Percentiles rank a stretch among this genome's conserved stretches.
phyloP scores from a whole-genome alignment of 2,329 filamentous ascomycete genomes.

The Aspergillus caelatus region DNA sequence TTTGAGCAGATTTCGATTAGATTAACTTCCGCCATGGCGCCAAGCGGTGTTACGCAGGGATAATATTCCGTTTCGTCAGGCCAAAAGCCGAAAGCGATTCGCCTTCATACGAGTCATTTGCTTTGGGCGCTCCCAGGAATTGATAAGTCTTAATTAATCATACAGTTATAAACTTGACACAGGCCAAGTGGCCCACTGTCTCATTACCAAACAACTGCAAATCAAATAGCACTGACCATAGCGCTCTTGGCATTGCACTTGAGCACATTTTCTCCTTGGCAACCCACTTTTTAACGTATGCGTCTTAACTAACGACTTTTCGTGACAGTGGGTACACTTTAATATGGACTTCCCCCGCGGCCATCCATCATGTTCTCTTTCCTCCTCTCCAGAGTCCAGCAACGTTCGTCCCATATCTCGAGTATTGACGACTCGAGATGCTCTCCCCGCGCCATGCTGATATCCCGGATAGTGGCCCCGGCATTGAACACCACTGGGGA shows the following conservation, averaged over 20 bases:
- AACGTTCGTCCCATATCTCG: neutral
- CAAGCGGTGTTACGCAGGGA: neutral
- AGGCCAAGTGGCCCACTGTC: conserved; percentile 1
- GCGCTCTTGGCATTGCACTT: conserved; percentile 11
- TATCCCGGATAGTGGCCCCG: neutral
- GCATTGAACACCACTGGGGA: conserved; percentile 57
- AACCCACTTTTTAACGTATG: conserved; percentile 5
- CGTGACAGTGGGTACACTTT: neutral
- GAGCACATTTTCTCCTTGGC: conserved; percentile 17
- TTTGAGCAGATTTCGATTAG: conserved; percentile 10
- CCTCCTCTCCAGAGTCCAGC: neutral
- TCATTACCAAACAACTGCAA: neutral
- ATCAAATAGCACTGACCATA: neutral
- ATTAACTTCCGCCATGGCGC: neutral
- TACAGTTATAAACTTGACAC: neutral
- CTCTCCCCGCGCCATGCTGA: conserved; percentile 12
- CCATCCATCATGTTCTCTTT: neutral
- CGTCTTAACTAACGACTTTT: conserved; percentile 1
- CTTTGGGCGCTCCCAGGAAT: neutral
- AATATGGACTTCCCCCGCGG: conserved; percentile 1
- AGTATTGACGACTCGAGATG: conserved; percentile 10
- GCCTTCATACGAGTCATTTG: neutral
- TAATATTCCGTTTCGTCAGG: neutral
- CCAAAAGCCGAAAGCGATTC: neutral
- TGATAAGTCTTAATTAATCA: neutral